Evolutionary conservation across 2,329 filamentous ascomycete genomes (phyloP), one percentile per base, ranked within the genome.

Genomic region (Domatiomyces globalis): DNA sequence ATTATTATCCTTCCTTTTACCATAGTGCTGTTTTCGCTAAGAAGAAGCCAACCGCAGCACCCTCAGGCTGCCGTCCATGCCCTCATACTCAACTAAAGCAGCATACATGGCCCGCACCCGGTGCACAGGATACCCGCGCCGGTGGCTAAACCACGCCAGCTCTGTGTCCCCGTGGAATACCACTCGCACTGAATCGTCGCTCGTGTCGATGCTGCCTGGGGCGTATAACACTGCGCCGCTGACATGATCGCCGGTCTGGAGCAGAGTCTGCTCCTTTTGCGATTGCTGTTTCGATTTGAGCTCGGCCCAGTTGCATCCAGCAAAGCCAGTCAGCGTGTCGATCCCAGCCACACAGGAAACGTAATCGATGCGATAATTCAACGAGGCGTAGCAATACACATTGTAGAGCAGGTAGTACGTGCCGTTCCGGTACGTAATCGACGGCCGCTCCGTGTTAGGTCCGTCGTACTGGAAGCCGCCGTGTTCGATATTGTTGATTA

Each of bases 331-430:
- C 9, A 33, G 27, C n/a, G 53, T 55, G 29, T 57, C 55, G 19
- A 50, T 45, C 42, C 51, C 50, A 2, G 54, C 51, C 12, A 25
- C 39, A 27, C 55, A 57, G 42, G 45, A 45, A n/a, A 56, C 51
- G 20, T 52, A 51, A 18, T 55, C 51, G 44, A 56, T 48, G 22
- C 51, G 55, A 29, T 57, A 57, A 4, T 42, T 15, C 10, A 47
- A 17, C n/a, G 52, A 48, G 19, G 54, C 46, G 43, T 52, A 57
- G 45, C 55, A 57, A n/a, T 49, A 43, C 22, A 51, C 46, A 25
- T 57, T 54, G 29, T 55, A 57, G 17, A 57, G 43, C 12, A 57
- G 51, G 46, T 54, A 51, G 51, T 57, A 57, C 2, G 54, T 49
- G 18, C 48, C 45, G 20, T 53, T 48, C 15, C 46, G 53, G 39